These are phyloP conservation scores for Kockovaella imperatae DNA, from an alignment of 768 basidiomycete species.

Conservation along the genomic window DNA sequence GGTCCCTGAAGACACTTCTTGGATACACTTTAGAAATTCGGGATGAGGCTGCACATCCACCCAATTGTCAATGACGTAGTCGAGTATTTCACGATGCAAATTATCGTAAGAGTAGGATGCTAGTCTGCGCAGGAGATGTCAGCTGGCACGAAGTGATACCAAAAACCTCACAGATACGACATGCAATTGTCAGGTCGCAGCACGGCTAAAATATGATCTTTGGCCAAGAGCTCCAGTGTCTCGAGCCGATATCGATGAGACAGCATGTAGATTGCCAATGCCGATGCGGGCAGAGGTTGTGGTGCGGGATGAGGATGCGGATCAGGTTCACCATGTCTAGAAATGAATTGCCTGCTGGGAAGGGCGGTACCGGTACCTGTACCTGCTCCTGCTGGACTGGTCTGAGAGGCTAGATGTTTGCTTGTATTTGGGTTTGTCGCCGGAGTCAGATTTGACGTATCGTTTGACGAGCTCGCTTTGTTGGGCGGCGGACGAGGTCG, in stretches of 20 bases:
- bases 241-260: slow-evolving; percentile 69
- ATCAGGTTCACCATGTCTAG: slow-evolving; percentile 49
- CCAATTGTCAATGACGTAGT: slow-evolving; percentile 51
- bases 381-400: background rate
- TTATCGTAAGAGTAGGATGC: slow-evolving; percentile 13
- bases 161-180: slow-evolving; percentile 62
- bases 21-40: slow-evolving; percentile 28
- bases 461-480: too few species aligned
- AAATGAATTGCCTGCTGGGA: background rate
- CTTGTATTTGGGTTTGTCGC: too few species aligned
- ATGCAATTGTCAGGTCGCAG: slow-evolving; percentile 62
- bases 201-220: slow-evolving; percentile 65
- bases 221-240: slow-evolving; percentile 57
- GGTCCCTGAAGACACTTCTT: slow-evolving; percentile 30
- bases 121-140: slow-evolving; percentile 1
- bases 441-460: too few species aligned
- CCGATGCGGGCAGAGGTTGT: slow-evolving; percentile 59
- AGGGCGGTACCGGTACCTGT: background rate
- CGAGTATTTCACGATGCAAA: slow-evolving; percentile 45
- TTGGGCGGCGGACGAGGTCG: too few species aligned
- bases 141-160: slow-evolving; percentile 12
- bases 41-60: slow-evolving; percentile 6
- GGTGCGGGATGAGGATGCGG: slow-evolving; percentile 66
- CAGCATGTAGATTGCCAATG: slow-evolving; percentile 65
- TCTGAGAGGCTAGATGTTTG: background rate